Percentiles rank a stretch among this genome's conserved stretches.
phyloP scores from a whole-genome alignment of 2,329 filamentous ascomycete species.

The Colletotrichum sp. region DNA sequence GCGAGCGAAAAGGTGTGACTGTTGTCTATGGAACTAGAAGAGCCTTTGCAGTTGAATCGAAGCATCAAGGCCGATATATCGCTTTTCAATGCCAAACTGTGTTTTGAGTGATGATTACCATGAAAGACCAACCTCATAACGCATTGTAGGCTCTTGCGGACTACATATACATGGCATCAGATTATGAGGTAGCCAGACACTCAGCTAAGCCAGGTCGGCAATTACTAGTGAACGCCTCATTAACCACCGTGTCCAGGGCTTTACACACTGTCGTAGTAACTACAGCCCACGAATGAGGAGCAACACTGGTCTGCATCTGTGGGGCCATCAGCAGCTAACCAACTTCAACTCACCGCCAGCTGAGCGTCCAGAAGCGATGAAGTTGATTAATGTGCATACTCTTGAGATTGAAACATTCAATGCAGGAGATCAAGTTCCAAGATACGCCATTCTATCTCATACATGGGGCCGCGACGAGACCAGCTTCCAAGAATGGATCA shows the following conservation, averaged over 20 bases:
- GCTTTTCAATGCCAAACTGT: background rate
- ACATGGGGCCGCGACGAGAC: constrained; percentile 36
- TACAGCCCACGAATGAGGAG: background rate
- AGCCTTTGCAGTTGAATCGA: background rate
- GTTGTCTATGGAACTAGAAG: background rate
- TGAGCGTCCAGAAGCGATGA: constrained; percentile 22
- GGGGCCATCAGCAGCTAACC: background rate
- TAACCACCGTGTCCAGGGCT: background rate
- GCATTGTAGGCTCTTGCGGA: background rate
- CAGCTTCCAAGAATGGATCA: constrained; percentile 26
- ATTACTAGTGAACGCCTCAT: background rate
- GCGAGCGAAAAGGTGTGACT: background rate
- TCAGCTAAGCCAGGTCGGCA: background rate
- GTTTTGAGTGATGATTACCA: background rate
- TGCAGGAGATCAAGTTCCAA: constrained; percentile 4
- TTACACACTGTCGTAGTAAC: background rate
- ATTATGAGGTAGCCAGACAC: background rate
- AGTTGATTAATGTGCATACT: constrained; percentile 29
- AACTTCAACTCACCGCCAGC: background rate
- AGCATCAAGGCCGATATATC: background rate
- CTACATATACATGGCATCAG: background rate
- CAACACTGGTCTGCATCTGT: background rate
- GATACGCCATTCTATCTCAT: constrained; percentile 40
- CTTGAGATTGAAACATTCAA: constrained; percentile 26
- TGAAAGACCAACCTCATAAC: background rate